phyloP scores from a whole-genome alignment of 2,329 filamentous ascomycete species.

The Calonectria pauciramosa region DNA sequence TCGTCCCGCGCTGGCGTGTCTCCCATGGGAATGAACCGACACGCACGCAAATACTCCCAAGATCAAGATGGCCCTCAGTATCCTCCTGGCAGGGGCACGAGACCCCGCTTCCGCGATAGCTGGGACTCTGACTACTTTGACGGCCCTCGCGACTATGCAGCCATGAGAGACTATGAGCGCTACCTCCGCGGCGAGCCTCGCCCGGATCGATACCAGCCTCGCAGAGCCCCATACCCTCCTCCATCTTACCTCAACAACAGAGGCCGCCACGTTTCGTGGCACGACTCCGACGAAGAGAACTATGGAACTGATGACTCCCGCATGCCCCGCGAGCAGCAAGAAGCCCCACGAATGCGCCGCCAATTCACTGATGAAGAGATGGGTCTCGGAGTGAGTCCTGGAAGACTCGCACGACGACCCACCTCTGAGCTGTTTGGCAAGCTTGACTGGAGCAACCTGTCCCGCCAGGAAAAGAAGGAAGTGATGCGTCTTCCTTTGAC shows the following conservation, averaged over 20 bases:
- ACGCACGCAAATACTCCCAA: slow-evolving; percentile 34
- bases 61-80: slow-evolving; percentile 39
- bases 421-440: slow-evolving; percentile 35
- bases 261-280: slow-evolving; percentile 29
- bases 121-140: slow-evolving; percentile 39
- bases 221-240: slow-evolving; percentile 41
- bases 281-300: slow-evolving; percentile 43
- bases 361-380: slow-evolving; percentile 42
- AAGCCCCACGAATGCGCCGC: slow-evolving; percentile 29
- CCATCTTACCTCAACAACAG: slow-evolving; percentile 44
- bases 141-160: slow-evolving; percentile 35
- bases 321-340: slow-evolving; percentile 30
- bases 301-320: slow-evolving; percentile 38
- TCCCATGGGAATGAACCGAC: slow-evolving; percentile 27
- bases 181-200: slow-evolving; percentile 41
- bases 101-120: slow-evolving; percentile 42
- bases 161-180: slow-evolving; percentile 41
- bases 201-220: slow-evolving; percentile 39
- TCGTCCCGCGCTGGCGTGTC: slow-evolving; percentile 36
- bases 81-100: slow-evolving; percentile 32
- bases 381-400: slow-evolving; percentile 4
- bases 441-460: slow-evolving; percentile 56
- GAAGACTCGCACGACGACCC: slow-evolving; percentile 20
- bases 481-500: slow-evolving; percentile 60
- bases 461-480: slow-evolving; percentile 55